Base-by-base conservation (phyloP, 768 basidiomycete species). In the Solioccasus polychromus region DNA sequence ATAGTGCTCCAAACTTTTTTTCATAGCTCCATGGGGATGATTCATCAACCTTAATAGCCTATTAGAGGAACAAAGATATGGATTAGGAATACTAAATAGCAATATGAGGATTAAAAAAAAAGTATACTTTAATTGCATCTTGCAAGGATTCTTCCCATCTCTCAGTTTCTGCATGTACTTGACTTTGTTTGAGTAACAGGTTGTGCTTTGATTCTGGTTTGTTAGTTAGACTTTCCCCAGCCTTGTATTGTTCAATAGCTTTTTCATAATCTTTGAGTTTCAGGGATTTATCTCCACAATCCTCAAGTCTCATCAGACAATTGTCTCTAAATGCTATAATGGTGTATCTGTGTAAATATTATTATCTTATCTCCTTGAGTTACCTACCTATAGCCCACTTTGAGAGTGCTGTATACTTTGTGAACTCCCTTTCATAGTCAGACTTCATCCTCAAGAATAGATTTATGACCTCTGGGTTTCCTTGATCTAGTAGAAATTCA, bases 1-100 rank as follows among this genome's bases (percentile, higher is more conserved):
- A 44, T 15, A 55, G 14, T 14, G 44, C 57, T 8, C 3, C 23
- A 17, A 55, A 45, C 25, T n/a, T 52, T 35, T 34, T 42, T 19
- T 58, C 44, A 9, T 58, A 40, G 10, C 57, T 57, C 52, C 52
- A 45, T 4, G 52, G 57, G 3, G 57, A 55, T 1, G 3, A 47
- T 14, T 31, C 14, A 26, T 58, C 37, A 1, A 59, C 20, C 25
- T 2, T 30, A 30, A 58, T 37, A 8, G 57, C 57, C 57, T 58
- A 15, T 6, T 15, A 43, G n/a, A 24, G 18, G 5, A 4, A 23
- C 23, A 18, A 2, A 40, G 3, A 18, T 12, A 20, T 23, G 7
- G 20, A 3, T 0, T 7, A 25, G 4, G n/a, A 8, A 36, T 3
- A n/a, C n/a, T n/a, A n/a, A n/a, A n/a, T n/a, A n/a, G n/a, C n/a